Evolutionary conservation across 2,329 filamentous ascomycete genomes (phyloP), one percentile per base, ranked within the genome.

Genomic region (Pseudogymnoascus verrucosus): DNA sequence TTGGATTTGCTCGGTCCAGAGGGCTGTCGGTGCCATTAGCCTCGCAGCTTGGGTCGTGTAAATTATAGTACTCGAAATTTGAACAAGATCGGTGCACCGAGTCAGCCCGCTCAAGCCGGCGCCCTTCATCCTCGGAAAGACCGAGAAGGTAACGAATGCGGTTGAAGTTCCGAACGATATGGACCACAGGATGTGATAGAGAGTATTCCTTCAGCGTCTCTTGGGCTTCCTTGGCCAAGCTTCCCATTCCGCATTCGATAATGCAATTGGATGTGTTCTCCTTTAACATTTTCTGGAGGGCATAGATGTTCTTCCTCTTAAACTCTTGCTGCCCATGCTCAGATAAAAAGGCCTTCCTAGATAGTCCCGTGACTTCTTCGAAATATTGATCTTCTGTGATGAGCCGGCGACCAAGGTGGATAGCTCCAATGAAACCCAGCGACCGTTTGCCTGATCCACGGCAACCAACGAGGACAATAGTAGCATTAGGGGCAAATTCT

Each of bases 391-490:
- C 89, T 37, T 87, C 81, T 66, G 92, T 89, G 62, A 92, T 77
- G 1, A 92, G 79, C 61, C 84, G 84, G 40, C 88, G 80, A 62
- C 85, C 84, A 73, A 89, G 85, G 59, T 88, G 87, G 5, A 86
- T 86, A 0, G 89, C 89, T 4, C 89, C 87, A 66, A 93, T 90
- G 59, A 93, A 83, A 11, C 87, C 89, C 10, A 93, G 77, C 1
- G 87, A 91, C 1, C 88, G 89, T 74, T 92, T 92, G n/a, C 90
- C 89, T 4, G 87, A 85, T 11, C 89, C 89, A 12, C 88, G 84
- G 64, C 91, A 85, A 1, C 89, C 89, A 21, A 89, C 82, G n/a
- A 93, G 79, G 5, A 92, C 82, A 63, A 93, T 85, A 1, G 89
- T 91, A 1, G 87, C 85, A 77, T 89, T 82, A 8, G 65, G 63